A percentile compares a stretch with the other conserved stretches of the same genome.
Evolutionary conservation across 1,284 basidiomycete genomes (phyloP).

Genomic region (Irpex sp.): DNA sequence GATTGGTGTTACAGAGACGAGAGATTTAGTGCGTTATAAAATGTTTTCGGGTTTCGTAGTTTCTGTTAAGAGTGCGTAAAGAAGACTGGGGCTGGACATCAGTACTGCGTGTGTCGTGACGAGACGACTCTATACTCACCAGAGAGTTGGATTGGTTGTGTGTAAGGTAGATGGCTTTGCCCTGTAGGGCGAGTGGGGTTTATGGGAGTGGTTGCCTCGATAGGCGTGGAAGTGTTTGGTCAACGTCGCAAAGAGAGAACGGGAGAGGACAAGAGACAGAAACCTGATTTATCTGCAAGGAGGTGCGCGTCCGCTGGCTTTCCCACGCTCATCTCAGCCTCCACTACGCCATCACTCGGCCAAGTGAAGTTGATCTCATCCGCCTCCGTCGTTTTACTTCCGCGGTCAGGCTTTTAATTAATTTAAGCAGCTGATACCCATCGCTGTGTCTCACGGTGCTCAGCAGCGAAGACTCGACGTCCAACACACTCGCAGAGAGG

Average conservation of each 20-base stretch:
- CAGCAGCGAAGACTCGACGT: neutral
- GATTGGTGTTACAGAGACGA: slow-evolving; percentile 36
- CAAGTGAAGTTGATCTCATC: neutral
- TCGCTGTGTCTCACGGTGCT: neutral
- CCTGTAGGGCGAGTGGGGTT: slow-evolving; percentile 80
- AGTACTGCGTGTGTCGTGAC: slow-evolving; percentile 13
- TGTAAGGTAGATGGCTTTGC: slow-evolving; percentile 63
- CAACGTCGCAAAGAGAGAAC: slow-evolving; percentile 36
- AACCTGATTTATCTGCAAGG: slow-evolving; percentile 23
- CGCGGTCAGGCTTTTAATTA: neutral
- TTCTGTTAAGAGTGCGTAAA: slow-evolving; percentile 26
- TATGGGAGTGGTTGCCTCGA: slow-evolving; percentile 56
- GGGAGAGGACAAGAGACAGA: slow-evolving; percentile 15
- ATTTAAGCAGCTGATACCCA: neutral
- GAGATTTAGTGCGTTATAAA: slow-evolving; percentile 35
- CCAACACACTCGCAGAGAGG: neutral
- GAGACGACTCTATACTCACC: slow-evolving; percentile 31
- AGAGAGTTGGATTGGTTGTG: slow-evolving; percentile 45
- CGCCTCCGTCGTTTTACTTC: slow-evolving; percentile 10
- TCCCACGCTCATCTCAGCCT: slow-evolving; percentile 12
- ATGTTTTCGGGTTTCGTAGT: slow-evolving; percentile 55
- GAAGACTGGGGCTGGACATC: slow-evolving; percentile 20
- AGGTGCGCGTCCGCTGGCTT: slow-evolving; percentile 14
- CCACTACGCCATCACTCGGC: slow-evolving; percentile 3
- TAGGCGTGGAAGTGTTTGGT: slow-evolving; percentile 50